Percentiles rank a stretch among this genome's conserved stretches.
phyloP scores from a whole-genome alignment of 2,329 filamentous ascomycete genomes.

The Tolypocladium guangdongense region DNA sequence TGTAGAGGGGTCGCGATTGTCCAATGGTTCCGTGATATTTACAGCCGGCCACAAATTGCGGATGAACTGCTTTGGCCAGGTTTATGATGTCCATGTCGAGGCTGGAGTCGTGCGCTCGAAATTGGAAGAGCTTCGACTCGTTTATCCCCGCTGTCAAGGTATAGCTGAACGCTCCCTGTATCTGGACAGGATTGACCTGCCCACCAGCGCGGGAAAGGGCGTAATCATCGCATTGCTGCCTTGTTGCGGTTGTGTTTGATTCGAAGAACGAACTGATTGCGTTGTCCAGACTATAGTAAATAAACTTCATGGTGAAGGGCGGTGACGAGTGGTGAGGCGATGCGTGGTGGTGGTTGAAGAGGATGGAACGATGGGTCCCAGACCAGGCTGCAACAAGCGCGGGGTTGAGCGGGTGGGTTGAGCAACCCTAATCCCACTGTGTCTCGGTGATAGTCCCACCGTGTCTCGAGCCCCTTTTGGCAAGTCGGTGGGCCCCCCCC shows the following conservation, averaged over 20 bases:
- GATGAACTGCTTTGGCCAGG: conserved; percentile 1
- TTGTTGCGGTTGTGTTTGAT: conserved; percentile 3
- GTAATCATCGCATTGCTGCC: conserved; percentile 9
- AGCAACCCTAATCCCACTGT: no score
- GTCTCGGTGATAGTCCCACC: no score
- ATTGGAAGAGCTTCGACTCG: conserved; percentile 7
- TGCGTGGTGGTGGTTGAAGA: no score
- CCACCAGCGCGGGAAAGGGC: conserved; percentile 4
- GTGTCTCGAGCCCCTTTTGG: no score
- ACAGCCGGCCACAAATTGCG: conserved; percentile 3
- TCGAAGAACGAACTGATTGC: conserved; percentile 5
- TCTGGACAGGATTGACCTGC: conserved; percentile 6
- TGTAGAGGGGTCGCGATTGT: conserved; percentile 1
- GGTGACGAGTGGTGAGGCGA: no score
- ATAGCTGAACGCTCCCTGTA: conserved; percentile 10
- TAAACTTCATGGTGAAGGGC: not conserved
- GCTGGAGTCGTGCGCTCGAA: conserved; percentile 3
- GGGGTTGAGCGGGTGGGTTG: no score
- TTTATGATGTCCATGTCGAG: conserved; percentile 2
- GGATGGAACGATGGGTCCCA: no score
- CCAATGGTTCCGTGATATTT: conserved; percentile 7
- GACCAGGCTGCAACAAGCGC: no score
- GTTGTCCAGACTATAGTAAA: conserved; percentile 4
- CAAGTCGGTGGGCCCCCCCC: no score
- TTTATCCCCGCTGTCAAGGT: conserved; percentile 1